Evolutionary conservation across 2,329 filamentous ascomycete species (phyloP), one percentile per base, ranked within the genome.

Genomic region (Thelonectria olida): DNA sequence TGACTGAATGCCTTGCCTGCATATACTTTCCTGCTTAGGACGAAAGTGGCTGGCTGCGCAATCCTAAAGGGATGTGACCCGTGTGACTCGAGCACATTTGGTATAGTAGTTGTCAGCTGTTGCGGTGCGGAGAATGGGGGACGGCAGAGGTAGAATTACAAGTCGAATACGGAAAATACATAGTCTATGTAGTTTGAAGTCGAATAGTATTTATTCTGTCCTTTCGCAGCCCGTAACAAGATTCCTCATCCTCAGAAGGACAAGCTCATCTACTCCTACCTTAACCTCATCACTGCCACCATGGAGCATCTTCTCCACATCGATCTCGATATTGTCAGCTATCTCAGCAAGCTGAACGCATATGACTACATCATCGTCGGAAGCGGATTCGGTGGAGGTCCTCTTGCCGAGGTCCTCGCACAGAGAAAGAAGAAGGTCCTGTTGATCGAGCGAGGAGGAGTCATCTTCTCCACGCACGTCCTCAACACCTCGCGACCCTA

Each of bases 321-420:
- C 0, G 65, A 67, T 1, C 62, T 58, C 20, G 64, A 67, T 3
- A 49, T 67, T 1, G 64, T 67, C 1, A 65, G 64, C 13, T 52
- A 67, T 3, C 42, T 65, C 1, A 56, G 61, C 17, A 65, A 67
- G 5, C 58, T 67, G 0, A 51, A 67, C n/a, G 51, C 64, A 13
- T 67, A 67, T 1, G 65, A 67, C 27, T 67, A 67, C 12, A 67
- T 67, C 2, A 61, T 67, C 1, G 61, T 67, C n/a, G 65, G 65
- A 7, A 61, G 55, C 3, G 65, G 65, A 2, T 67, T 67, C 1
- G 65, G 64, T 0, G 65, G 65, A 10, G 65, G 64, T 2, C 65
- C 65, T 1, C 4, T 67, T 3, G 65, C 65, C 2, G 65, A 67
- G 25, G 28, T 51, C 4, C 62, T 67, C 1, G 61, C 59, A 1